phyloP scores from a whole-genome alignment of 345 rosid genomes.

The Pistacia integerrima region DNA sequence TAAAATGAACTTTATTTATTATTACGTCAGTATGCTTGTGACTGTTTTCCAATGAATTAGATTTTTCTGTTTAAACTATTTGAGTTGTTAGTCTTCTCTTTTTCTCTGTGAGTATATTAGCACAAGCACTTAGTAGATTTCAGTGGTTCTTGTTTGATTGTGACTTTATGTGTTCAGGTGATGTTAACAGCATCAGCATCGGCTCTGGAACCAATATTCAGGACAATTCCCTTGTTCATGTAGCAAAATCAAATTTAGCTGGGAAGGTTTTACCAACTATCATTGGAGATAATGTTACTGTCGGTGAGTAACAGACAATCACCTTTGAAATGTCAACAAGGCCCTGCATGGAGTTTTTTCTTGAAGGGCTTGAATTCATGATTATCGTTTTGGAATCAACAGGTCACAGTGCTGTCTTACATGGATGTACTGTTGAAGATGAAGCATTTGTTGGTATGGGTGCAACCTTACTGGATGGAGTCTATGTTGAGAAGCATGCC shows the following conservation, averaged over 20 bases:
- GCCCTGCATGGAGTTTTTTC: not conserved
- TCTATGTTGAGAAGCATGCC: conserved; percentile 82
- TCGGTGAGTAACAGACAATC: conserved; percentile 42
- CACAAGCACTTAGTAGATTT: not conserved
- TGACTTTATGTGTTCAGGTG: conserved; percentile 44
- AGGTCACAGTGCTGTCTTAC: conserved; percentile 88
- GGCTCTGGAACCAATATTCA: conserved; percentile 85
- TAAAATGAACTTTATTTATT: not conserved
- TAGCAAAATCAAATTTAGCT: conserved; percentile 76
- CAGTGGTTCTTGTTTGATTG: conserved; percentile 5
- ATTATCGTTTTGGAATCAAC: conserved; percentile 24
- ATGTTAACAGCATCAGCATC: conserved; percentile 68
- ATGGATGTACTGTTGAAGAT: conserved; percentile 88
- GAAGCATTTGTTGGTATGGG: conserved; percentile 86
- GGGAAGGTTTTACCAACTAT: conserved; percentile 81
- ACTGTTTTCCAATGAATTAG: not conserved
- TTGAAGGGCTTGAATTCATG: conserved; percentile 10
- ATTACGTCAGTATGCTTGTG: not conserved
- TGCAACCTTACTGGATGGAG: conserved; percentile 84
- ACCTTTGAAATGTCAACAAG: not conserved
- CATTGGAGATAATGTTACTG: conserved; percentile 79
- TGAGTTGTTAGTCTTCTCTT: not conserved
- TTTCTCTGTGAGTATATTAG: not conserved
- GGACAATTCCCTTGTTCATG: conserved; percentile 81
- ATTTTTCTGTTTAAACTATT: not conserved